phyloP scores from a whole-genome alignment of 2,329 filamentous ascomycete species.

The Calycina herbarum region DNA sequence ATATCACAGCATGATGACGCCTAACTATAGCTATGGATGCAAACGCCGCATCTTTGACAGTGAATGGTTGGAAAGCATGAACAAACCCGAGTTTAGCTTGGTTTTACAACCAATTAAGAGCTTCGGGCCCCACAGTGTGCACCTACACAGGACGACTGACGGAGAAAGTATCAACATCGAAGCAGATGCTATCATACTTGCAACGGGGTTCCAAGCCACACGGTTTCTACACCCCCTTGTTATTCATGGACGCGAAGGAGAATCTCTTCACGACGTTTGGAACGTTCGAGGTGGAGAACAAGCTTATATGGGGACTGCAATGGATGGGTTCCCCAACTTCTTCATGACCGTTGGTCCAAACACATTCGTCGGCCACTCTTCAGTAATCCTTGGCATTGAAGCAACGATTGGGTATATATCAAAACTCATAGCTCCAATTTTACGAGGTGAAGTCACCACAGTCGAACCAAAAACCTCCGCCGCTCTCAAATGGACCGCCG shows the following conservation, averaged over 20 bases:
- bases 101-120: constrained; percentile 51
- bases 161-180: constrained; percentile 39
- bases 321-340: constrained; percentile 60
- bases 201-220: constrained; percentile 57
- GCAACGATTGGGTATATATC: too few relatives aligned
- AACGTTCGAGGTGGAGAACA: constrained; percentile 55
- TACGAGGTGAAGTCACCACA: too few relatives aligned
- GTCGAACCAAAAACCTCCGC: constrained; percentile 42
- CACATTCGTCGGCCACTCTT: constrained; percentile 57
- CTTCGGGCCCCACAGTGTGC: constrained; percentile 37
- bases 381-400: constrained; percentile 47
- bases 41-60: constrained; percentile 57
- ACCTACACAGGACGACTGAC: constrained; percentile 32
- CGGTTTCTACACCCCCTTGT: constrained; percentile 55
- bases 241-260: constrained; percentile 49
- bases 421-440: too few relatives aligned
- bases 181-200: constrained; percentile 58
- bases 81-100: constrained; percentile 51
- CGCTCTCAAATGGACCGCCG: constrained; percentile 47
- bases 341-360: constrained; percentile 61
- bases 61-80: constrained; percentile 50
- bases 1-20: constrained; percentile 58
- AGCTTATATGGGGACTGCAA: constrained; percentile 57
- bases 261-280: constrained; percentile 53
- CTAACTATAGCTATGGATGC: constrained; percentile 57